phyloP scores from a whole-genome alignment of 2,329 filamentous ascomycete genomes.

The Aspergillus sp. region DNA sequence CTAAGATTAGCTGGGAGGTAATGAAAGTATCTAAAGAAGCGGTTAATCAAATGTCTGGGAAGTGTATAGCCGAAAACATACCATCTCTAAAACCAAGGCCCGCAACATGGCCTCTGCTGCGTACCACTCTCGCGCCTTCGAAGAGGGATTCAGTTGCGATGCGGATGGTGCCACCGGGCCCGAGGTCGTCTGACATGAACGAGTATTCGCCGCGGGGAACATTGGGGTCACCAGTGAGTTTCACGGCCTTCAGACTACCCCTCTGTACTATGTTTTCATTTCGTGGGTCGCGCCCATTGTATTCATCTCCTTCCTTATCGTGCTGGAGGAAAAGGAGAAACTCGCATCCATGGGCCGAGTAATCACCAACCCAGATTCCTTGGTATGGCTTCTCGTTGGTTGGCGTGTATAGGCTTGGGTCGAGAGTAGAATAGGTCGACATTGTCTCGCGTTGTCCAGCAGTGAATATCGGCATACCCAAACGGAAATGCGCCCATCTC shows the following conservation, averaged over 20 bases:
- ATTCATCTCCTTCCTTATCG: constrained; percentile 40
- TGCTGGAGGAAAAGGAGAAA: constrained; percentile 81
- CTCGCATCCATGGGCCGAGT: constrained; percentile 83
- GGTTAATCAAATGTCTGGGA: background rate
- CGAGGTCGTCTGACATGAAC: constrained; percentile 78
- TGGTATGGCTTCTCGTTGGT: constrained; percentile 78
- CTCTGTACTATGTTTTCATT: constrained; percentile 54
- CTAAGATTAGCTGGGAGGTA: constrained; percentile 71
- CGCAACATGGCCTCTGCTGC: constrained; percentile 75
- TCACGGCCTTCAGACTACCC: constrained; percentile 77
- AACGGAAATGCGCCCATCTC: constrained; percentile 69
- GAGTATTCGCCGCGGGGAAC: constrained; percentile 83
- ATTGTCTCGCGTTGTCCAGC: constrained; percentile 47
- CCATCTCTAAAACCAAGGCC: constrained; percentile 68
- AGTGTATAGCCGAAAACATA: constrained; percentile 36
- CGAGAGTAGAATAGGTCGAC: constrained; percentile 70
- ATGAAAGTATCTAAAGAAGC: constrained; percentile 56
- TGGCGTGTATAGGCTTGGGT: constrained; percentile 74
- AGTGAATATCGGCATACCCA: constrained; percentile 43
- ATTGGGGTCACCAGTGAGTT: constrained; percentile 88
- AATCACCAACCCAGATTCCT: constrained; percentile 92
- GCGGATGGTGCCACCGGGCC: constrained; percentile 62
- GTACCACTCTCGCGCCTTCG: constrained; percentile 70
- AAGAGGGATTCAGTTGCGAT: constrained; percentile 68
- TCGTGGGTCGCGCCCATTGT: constrained; percentile 42